Evolutionary conservation across 352 stramenopile genomes (phyloP), one percentile per base, ranked within the genome.

Genomic region (Globisporangium emineosum): DNA sequence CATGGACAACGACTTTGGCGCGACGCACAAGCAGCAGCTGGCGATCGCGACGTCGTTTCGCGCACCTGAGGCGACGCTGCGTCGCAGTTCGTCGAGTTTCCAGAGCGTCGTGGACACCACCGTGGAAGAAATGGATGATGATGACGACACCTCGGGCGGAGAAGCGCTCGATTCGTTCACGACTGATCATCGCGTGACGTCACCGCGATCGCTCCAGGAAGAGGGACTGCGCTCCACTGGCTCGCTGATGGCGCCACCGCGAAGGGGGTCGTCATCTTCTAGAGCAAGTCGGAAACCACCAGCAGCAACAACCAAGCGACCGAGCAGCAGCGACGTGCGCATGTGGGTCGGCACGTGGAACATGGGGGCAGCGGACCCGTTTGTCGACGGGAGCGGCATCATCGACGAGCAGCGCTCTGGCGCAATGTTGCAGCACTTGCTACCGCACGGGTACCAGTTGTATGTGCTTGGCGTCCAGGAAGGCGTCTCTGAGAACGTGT

Each of bases 301-400:
- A 8, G 43, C 55, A 3, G 42, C 65, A 27, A 32, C 2, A 29
- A 35, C 30, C 5, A 81, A 88, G 62, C 73, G 79, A 33, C 45
- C 65, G 17, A 85, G 64, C 43, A 73, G 60, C 37, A 68, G 63
- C 13, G 82, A 94, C 57, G 78, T 94, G 7, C 75, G 80, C 10
- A 76, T 96, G 56, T 96, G 86, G 87, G 79, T 90, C 5, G 88
- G 88, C 5, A 89, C 83, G 25, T 96, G 88, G 88, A 96, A 96
- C 70, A 89, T 96, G 73, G 85, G 83, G 2, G 86, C 86, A 0
- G 76, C 84, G 8, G 88, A 95, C 56, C 87, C 86, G 13, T 93
- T 95, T 57, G 77, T 79, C 5, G 83, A 94, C 45, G 77, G 77
- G 32, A 73, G 73, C 42, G 83, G 81, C 0, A 86, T 92, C 50